These are phyloP conservation scores for Echinochloa phyllopogon DNA, from an alignment of 176 grass and related monocot species.

Conservation along the genomic window DNA sequence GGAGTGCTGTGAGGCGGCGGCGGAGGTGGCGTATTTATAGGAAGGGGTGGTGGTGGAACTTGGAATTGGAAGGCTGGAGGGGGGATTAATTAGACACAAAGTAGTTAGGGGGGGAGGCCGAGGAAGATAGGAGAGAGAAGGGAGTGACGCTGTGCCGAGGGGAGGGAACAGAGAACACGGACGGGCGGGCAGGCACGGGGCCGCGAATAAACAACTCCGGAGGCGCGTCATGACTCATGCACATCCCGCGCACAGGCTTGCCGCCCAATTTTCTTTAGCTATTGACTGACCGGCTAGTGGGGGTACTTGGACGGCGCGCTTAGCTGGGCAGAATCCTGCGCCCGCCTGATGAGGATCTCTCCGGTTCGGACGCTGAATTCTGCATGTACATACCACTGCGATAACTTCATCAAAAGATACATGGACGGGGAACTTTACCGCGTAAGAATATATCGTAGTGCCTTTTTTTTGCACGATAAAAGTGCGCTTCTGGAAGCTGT, in stretches of 20 bases:
- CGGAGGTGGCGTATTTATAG: slow-evolving; percentile 54
- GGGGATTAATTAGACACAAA: slow-evolving; percentile 3
- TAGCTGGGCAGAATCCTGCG: neutral
- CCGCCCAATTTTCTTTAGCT: slow-evolving; percentile 11
- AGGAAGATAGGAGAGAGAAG: slow-evolving; percentile 42
- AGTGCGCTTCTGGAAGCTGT: slow-evolving; percentile 12
- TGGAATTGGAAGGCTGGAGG: neutral
- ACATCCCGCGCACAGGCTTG: neutral
- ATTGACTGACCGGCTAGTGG: slow-evolving; percentile 3
- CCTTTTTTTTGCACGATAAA: neutral
- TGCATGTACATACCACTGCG: no score
- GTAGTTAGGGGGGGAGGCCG: slow-evolving; percentile 37
- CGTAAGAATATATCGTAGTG: neutral
- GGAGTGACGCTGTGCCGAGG: slow-evolving; percentile 1
- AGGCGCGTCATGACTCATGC: slow-evolving; percentile 27
- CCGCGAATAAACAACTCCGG: slow-evolving; percentile 31
- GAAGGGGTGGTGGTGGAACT: neutral
- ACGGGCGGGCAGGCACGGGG: neutral
- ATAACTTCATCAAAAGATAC: neutral
- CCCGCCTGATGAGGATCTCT: neutral
- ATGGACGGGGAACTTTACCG: neutral
- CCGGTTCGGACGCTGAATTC: neutral
- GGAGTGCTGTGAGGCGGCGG: neutral
- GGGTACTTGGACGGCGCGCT: slow-evolving; percentile 29
- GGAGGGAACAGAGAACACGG: slow-evolving; percentile 21